Evolutionary conservation across 169 alveolate genomes (phyloP), one percentile per base, ranked within the genome.

Genomic region (Cryptosporidium felis): DNA sequence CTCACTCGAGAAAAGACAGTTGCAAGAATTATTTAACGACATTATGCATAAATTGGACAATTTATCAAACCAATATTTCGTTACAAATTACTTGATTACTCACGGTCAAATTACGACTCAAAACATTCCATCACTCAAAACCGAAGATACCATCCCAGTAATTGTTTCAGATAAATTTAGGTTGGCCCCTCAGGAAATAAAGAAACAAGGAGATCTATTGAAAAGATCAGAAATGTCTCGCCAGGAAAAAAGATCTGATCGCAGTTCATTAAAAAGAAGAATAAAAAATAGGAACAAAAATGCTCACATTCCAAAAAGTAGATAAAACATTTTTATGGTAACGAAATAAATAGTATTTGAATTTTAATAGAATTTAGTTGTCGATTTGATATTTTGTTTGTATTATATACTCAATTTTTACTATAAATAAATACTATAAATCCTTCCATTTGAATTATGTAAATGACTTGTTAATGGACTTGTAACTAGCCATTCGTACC

Each of bases 401-500:
- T 1, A n/a, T n/a, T n/a, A 23, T 5, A 28, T 56, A 26, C n/a
- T 30, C 8, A 56, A 56, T 30, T 62, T 30, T 45, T 45, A 12
- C 10, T 63, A 80, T 44, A 62, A 32, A 18, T 14, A 32, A 10
- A 88, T 80, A 53, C 67, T 79, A 80, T 62, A 65, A n/a, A 16
- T 32, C 28, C 30, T 42, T 26, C 90, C 90, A 51, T 88, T 80
- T 16, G 62, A 46, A 65, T 88, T 88, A 46, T 88, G 91, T 28
- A 88, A 34, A 23, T 59, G 74, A 32, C 66, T 66, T 32, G 61
- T 23, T 53, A 41, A 12, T 10, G 74, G 85, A 5, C 40, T 38
- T 51, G 51, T 82, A 10, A 89, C 65, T 16, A 38, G 63, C 96
- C 96, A 94, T 62, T 94, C 96, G 67, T 94, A 94, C 96, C 96